Evolutionary conservation across 352 stramenopile genomes (phyloP), one percentile per base, ranked within the genome.

Genomic region (Pythium biforme): DNA sequence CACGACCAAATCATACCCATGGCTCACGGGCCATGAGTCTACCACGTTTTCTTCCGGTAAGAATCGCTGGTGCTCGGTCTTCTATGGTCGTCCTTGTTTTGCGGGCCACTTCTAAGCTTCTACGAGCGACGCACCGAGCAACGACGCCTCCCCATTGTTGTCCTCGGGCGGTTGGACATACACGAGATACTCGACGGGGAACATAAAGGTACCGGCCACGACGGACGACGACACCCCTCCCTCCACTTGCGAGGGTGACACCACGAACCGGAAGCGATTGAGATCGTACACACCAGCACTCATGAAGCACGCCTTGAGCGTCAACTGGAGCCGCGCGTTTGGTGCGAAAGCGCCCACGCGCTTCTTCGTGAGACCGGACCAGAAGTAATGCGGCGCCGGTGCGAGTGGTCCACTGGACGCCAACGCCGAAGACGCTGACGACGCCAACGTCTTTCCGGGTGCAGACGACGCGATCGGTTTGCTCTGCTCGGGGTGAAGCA

Each of bases 311-410:
- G 86, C 86, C 29, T 79, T 81, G 20, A 95, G 64, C 27, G 75
- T 72, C 57, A 95, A 77, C 41, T 74, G 68, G 22, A 77, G 66
- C 12, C 59, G 57, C 8, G 64, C 72, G 29, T 74, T 81, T 3
- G 86, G 79, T 25, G 72, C 51, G 45, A 94, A 83, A n/a, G 68
- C 63, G 11, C 43, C 49, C 26, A 94, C 54, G 10, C 67, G 81
- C 59, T 94, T 92, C 62, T 86, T 92, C 20, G 83, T 93, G 29
- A 87, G 62, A 10, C 85, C 86, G 1, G 79, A 74, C 86, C 86
- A 95, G 61, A 92, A 92, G 59, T 93, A 90, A 55, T 83, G 76
- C 20, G 86, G 81, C 4, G 81, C 74, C 17, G 77, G 64, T 20
- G 59, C 69, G 4, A 56, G 39, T 25, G 37, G 9, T 8, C 53